Conservation (phyloP, 2,329 filamentous ascomycete genomes). For the Exophiala phaeomuriformis region DNA sequence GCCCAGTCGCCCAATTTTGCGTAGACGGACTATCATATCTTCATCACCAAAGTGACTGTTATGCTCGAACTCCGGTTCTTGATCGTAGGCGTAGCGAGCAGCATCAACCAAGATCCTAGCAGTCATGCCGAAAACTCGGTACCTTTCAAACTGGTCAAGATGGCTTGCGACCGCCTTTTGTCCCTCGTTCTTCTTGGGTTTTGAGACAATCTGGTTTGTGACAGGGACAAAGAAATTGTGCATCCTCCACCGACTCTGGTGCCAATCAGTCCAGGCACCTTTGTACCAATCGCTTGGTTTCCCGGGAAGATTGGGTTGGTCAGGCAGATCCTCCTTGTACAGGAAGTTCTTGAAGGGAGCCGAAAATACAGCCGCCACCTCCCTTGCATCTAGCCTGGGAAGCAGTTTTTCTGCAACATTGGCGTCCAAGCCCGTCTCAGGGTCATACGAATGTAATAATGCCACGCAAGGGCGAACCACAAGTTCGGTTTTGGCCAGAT, state of each 20-base stretch:
- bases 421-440: constrained; percentile 36
- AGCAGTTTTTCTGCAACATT: constrained; percentile 64
- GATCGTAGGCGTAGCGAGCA: constrained; percentile 72
- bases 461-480: constrained; percentile 70
- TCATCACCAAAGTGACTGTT: constrained; percentile 60
- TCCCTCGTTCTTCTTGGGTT: constrained; percentile 43
- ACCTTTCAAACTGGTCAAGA: constrained; percentile 50
- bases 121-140: constrained; percentile 93
- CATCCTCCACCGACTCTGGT: constrained; percentile 70
- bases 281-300: constrained; percentile 68
- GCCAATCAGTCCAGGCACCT: constrained; percentile 73
- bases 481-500: constrained; percentile 64
- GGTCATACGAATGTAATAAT: constrained; percentile 61
- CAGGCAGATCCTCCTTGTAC: constrained; percentile 50
- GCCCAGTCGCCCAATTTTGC: constrained; percentile 50
- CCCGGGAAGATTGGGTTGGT: constrained; percentile 36
- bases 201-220: constrained; percentile 60
- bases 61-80: constrained; percentile 77
- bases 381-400: constrained; percentile 74
- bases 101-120: constrained; percentile 83
- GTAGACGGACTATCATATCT: constrained; percentile 53
- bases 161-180: constrained; percentile 36
- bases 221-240: constrained; percentile 91
- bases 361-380: constrained; percentile 90
- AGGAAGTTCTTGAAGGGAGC: constrained; percentile 83